Evolutionary conservation across 495 filamentous ascomycete species (phyloP).

Genomic region (Hyaloscypha finlandica): DNA sequence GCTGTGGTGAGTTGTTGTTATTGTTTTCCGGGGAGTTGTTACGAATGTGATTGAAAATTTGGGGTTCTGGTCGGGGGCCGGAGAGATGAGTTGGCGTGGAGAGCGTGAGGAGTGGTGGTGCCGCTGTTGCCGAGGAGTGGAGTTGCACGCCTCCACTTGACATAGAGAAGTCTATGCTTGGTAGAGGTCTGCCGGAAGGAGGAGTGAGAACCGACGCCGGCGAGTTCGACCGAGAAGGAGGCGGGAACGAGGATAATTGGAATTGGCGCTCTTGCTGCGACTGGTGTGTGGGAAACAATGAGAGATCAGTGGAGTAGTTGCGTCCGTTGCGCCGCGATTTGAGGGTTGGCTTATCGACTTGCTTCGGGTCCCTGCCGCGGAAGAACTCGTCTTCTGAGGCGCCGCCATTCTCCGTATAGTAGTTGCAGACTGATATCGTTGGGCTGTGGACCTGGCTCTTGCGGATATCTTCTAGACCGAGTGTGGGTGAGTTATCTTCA

Average conservation of each 20-base stretch:
- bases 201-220: neutral
- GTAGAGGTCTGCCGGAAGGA: neutral
- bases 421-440: conserved; percentile 16
- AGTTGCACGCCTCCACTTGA: neutral
- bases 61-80: conserved; percentile 10
- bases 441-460: conserved; percentile 9
- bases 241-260: conserved; percentile 16
- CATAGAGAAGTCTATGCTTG: conserved; percentile 10
- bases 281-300: conserved; percentile 7
- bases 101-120: conserved; percentile 20
- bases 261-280: neutral
- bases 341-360: neutral
- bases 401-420: conserved; percentile 12
- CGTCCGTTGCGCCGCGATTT: conserved; percentile 5
- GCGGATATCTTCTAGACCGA: conserved; percentile 1
- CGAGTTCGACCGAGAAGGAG: neutral
- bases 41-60: neutral
- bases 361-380: neutral
- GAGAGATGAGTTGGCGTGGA: conserved; percentile 14
- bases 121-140: neutral
- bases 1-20: neutral
- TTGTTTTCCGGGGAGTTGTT: neutral
- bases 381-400: conserved; percentile 21
- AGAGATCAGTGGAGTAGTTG: conserved; percentile 8
- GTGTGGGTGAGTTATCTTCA: conserved; percentile 8